phyloP scores from a whole-genome alignment of 108 stramenopile genomes.

The Fragilaria crotonensis region DNA sequence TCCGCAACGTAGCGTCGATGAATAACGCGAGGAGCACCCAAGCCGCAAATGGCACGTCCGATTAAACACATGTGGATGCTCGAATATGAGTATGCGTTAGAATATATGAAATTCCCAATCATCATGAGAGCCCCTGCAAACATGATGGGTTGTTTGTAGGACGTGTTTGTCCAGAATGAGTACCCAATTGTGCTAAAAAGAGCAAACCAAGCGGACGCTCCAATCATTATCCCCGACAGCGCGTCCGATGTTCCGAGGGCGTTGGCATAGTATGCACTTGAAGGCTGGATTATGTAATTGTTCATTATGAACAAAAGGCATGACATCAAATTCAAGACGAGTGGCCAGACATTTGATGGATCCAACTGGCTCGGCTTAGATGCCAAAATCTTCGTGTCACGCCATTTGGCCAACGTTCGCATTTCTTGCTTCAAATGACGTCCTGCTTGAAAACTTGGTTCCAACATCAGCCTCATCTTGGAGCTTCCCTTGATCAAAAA shows the following conservation, averaged over 20 bases:
- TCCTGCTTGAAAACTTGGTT: constrained; percentile 21
- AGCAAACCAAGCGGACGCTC: constrained; percentile 69
- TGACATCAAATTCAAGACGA: constrained; percentile 59
- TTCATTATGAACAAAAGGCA: constrained; percentile 85
- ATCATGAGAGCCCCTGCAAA: constrained; percentile 51
- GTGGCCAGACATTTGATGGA: constrained; percentile 34
- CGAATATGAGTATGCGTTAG: constrained; percentile 47
- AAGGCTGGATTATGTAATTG: constrained; percentile 82
- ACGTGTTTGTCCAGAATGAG: constrained; percentile 70
- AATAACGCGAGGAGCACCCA: constrained; percentile 75
- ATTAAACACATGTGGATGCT: constrained; percentile 55
- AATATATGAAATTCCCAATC: constrained; percentile 74
- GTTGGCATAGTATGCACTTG: constrained; percentile 65
- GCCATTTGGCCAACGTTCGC: constrained; percentile 27
- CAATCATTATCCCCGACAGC: constrained; percentile 71
- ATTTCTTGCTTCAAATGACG: constrained; percentile 37
- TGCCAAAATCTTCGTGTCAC: constrained; percentile 17
- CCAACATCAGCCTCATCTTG: constrained; percentile 8
- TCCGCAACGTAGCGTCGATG: constrained; percentile 77
- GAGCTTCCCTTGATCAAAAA: constrained; percentile 10
- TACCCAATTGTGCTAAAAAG: constrained; percentile 47
- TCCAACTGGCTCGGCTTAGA: constrained; percentile 19
- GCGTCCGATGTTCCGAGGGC: constrained; percentile 65
- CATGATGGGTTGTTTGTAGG: constrained; percentile 62
- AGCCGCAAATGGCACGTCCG: constrained; percentile 67